Conservation (phyloP, 768 basidiomycete genomes). For the Leccinum arenicola region DNA sequence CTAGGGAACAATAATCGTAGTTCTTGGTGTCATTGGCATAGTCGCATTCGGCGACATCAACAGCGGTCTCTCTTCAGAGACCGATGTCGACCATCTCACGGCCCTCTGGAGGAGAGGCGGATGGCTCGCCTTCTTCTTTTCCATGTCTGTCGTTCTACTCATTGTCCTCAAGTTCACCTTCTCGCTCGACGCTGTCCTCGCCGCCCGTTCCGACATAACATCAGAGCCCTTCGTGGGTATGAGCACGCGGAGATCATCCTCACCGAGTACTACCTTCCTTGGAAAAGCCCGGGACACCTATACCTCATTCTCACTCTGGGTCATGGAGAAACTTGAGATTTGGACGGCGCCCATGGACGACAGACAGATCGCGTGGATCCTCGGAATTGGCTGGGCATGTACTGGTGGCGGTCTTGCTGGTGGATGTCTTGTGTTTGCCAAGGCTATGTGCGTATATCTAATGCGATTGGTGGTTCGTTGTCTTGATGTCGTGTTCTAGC, state of each 20-base stretch:
- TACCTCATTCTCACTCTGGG: slow-evolving; percentile 46
- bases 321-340: slow-evolving; percentile 62
- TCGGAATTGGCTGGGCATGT: slow-evolving; percentile 94
- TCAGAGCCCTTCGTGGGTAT: slow-evolving; percentile 52
- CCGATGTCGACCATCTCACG: slow-evolving; percentile 73
- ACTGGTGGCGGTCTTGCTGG: slow-evolving; percentile 90
- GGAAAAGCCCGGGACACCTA: slow-evolving; percentile 40
- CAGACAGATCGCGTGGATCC: slow-evolving; percentile 81
- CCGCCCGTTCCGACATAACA: slow-evolving; percentile 65
- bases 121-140: slow-evolving; percentile 90
- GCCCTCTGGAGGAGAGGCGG: slow-evolving; percentile 80
- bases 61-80: slow-evolving; percentile 71
- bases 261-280: slow-evolving; percentile 24
- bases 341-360: slow-evolving; percentile 84
- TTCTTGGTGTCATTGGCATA: slow-evolving; percentile 83
- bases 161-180: slow-evolving; percentile 64
- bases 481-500: slow-evolving; percentile 36
- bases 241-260: slow-evolving; percentile 26
- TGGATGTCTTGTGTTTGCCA: slow-evolving; percentile 83
- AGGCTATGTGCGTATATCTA: slow-evolving; percentile 29
- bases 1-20: slow-evolving; percentile 80
- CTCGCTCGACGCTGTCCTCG: slow-evolving; percentile 71
- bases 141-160: slow-evolving; percentile 68
- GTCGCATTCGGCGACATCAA: slow-evolving; percentile 86
- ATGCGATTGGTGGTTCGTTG: not conserved